A percentile compares a stretch with the other conserved stretches of the same genome.
Conservation (phyloP, 2,329 filamentous ascomycete species). For the Didymosphaeria variabile region DNA sequence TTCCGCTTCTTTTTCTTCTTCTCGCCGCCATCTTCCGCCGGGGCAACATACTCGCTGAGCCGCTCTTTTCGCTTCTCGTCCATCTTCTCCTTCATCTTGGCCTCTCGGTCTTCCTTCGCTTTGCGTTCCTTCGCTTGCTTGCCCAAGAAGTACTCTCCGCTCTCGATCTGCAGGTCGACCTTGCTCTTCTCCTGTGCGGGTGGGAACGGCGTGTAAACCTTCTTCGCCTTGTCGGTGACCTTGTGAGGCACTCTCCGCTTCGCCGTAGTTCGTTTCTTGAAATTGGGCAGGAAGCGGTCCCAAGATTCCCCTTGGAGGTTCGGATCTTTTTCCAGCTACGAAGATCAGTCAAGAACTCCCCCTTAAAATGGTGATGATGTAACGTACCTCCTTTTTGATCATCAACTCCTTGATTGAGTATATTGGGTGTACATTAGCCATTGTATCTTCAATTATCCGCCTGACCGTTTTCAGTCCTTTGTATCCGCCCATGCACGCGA, state of each 20-base stretch:
- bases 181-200: constrained; percentile 98
- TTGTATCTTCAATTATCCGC: constrained; percentile 87
- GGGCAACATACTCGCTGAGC: constrained; percentile 85
- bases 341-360: too few species aligned
- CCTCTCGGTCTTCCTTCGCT: constrained; percentile 79
- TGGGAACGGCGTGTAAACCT: constrained; percentile 96
- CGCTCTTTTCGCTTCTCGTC: constrained; percentile 86
- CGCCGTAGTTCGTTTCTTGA: constrained; percentile 91
- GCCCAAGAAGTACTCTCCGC: constrained; percentile 93
- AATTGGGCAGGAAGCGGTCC: constrained; percentile 96
- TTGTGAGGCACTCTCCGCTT: constrained; percentile 83
- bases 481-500: constrained; percentile 88
- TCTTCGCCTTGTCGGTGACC: constrained; percentile 92
- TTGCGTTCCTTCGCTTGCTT: constrained; percentile 92
- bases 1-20: constrained; percentile 55
- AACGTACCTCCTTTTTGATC: constrained; percentile 78
- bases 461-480: constrained; percentile 94
- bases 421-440: constrained; percentile 90
- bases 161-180: constrained; percentile 97
- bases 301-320: constrained; percentile 87
- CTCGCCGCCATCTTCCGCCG: constrained; percentile 74
- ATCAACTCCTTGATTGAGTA: constrained; percentile 74
- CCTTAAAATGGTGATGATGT: too few species aligned
- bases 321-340: constrained; percentile 79
- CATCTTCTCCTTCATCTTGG: constrained; percentile 87